Evolutionary conservation across 148 eudicot species (phyloP).

Genomic region (Rhododendron griersonianum): DNA sequence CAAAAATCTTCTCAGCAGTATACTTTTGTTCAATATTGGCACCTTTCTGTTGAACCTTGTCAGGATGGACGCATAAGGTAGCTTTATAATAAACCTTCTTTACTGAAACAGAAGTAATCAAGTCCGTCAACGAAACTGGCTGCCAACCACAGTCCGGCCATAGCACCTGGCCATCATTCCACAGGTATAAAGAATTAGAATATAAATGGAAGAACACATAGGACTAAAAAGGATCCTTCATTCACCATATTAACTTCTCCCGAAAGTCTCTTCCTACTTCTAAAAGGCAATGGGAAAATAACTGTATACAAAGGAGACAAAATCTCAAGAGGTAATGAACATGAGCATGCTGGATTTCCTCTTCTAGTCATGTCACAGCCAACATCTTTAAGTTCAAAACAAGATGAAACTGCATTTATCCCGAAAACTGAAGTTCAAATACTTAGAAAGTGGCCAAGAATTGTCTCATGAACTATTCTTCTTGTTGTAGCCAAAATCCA

Average conservation of each 20-base stretch:
- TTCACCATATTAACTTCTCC: not conserved
- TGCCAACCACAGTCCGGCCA: conserved; percentile 90
- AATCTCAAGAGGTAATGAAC: not conserved
- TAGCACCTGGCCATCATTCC: conserved; percentile 52
- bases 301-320: not conserved
- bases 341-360: not conserved
- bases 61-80: conserved; percentile 85
- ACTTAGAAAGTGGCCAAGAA: not conserved
- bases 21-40: conserved; percentile 68
- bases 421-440: not conserved
- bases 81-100: conserved; percentile 77
- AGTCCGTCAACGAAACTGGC: conserved; percentile 68
- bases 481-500: not conserved
- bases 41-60: conserved; percentile 92
- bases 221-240: not conserved
- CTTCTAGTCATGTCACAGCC: not conserved
- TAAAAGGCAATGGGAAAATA: not conserved
- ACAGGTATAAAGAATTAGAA: not conserved
- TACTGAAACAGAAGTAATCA: conserved; percentile 77
- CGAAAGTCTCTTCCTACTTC: not conserved
- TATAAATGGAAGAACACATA: not conserved
- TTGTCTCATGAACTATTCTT: not conserved
- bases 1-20: conserved; percentile 88
- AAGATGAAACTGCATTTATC: not conserved
- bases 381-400: not conserved